Evolutionary conservation across 2,329 filamentous ascomycete genomes (phyloP), one percentile per base, ranked within the genome.

Genomic region (Aureobasidium sp.): DNA sequence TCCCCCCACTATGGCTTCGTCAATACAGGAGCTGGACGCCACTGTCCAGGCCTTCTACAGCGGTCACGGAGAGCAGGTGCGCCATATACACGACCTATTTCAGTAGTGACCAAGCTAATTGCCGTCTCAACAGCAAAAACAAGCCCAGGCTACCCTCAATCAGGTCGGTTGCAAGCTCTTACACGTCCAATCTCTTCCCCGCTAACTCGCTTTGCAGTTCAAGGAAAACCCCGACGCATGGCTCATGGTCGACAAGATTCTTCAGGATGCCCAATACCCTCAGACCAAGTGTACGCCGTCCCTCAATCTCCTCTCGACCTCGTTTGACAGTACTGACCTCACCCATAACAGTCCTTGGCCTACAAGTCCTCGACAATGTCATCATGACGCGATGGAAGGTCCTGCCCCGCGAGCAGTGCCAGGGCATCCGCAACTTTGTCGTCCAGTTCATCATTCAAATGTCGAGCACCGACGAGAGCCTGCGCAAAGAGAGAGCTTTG

Each of bases 321-420:
- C 25, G 5, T 5, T n/a, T 9, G 2, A 14, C 47, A n/a, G 6
- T 32, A 68, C 75, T 78, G 68, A 80, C 66, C 13, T 7, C 8
- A 53, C 59, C 64, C 61, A 21, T 34, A 29, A 39, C 39, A 95
- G 91, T 96, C 76, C 82, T 99, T 71, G 94, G 92, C 59, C 82
- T 99, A 67, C 94, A 99, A 78, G 92, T 99, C 67, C 85, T 99
- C 66, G 94, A 99, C 79, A 91, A 91, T 84, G 93, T 99, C 67
- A 97, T 99, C 74, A 90, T 93, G 86, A 99, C 94, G 68, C 87
- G 94, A 80, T 99, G 94, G 95, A 99, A 97, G 80, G 91, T 97
- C 63, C 80, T 99, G 65, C 94, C 94, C 59, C 86, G 91, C 71
- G 93, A 97, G 67, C 94, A 99, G 78, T 97, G 94, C 77, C 41